These are phyloP conservation scores for Curvularia eragrostidis DNA, from an alignment of 2,329 filamentous ascomycete genomes.

Conservation along the genomic window DNA sequence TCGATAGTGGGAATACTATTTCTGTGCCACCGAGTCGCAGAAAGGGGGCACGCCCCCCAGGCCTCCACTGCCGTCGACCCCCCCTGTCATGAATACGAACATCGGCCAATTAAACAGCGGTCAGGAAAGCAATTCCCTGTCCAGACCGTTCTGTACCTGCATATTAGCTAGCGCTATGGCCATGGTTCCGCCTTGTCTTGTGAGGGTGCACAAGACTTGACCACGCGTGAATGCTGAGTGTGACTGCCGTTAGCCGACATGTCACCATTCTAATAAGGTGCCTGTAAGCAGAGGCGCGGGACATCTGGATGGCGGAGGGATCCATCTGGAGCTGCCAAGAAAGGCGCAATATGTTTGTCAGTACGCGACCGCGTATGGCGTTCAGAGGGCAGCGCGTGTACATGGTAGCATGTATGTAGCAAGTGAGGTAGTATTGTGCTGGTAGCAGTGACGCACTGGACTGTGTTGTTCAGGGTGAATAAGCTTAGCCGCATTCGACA, in stretches of 20 bases:
- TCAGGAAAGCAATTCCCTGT: slow-evolving; percentile 14
- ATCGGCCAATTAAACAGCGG: slow-evolving; percentile 26
- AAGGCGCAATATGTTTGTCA: background rate
- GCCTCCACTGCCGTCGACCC: slow-evolving; percentile 16
- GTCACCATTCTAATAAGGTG: background rate
- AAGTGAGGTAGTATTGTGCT: slow-evolving; percentile 11
- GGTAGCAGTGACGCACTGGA: slow-evolving; percentile 20
- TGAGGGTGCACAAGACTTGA: slow-evolving; percentile 26
- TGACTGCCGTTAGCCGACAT: slow-evolving; percentile 18
- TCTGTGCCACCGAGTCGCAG: slow-evolving; percentile 18
- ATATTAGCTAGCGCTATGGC: slow-evolving; percentile 22
- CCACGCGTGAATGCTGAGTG: slow-evolving; percentile 21
- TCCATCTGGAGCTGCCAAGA: background rate
- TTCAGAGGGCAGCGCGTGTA: slow-evolving; percentile 5
- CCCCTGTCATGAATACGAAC: slow-evolving; percentile 23
- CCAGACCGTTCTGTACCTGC: slow-evolving; percentile 33
- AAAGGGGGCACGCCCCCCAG: slow-evolving; percentile 19
- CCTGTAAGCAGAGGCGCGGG: slow-evolving; percentile 7
- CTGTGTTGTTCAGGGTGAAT: slow-evolving; percentile 16
- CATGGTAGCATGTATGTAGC: no score
- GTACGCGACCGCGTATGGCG: slow-evolving; percentile 1
- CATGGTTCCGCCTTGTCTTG: slow-evolving; percentile 25
- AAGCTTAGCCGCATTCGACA: slow-evolving; percentile 7
- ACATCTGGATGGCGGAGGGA: slow-evolving; percentile 8
- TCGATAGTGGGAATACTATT: slow-evolving; percentile 14